Evolutionary conservation across 2,329 filamentous ascomycete genomes (phyloP).

Genomic region (Epichloe sp.): DNA sequence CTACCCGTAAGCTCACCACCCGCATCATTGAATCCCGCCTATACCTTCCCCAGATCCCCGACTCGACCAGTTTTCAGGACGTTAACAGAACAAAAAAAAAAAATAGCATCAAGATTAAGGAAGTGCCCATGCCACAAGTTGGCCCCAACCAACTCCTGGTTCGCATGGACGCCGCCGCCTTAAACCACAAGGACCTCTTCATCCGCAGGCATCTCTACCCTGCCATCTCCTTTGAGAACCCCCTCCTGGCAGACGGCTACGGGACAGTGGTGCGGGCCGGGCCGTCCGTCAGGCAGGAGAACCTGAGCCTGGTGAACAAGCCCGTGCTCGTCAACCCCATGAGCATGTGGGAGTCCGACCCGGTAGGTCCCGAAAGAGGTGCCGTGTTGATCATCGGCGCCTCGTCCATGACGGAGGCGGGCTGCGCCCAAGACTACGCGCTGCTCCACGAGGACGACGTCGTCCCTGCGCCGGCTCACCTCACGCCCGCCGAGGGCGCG

Average conservation of each 20-base stretch:
- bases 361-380: conserved; percentile 58
- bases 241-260: conserved; percentile 71
- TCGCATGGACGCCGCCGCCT: conserved; percentile 61
- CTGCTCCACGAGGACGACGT: conserved; percentile 58
- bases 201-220: conserved; percentile 89
- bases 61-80: background rate
- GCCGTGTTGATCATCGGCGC: conserved; percentile 53
- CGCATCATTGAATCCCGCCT: too few relatives aligned
- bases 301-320: conserved; percentile 42
- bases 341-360: conserved; percentile 60
- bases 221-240: conserved; percentile 62
- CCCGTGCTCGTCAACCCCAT: conserved; percentile 68
- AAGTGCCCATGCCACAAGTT: conserved; percentile 49
- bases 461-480: conserved; percentile 56
- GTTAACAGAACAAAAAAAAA: background rate
- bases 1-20: conserved; percentile 45
- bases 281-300: conserved; percentile 22
- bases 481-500: conserved; percentile 62
- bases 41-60: background rate
- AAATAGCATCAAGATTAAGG: conserved; percentile 43
- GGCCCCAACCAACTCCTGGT: conserved; percentile 59
- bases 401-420: conserved; percentile 45
- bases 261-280: conserved; percentile 60
- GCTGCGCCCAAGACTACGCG: conserved; percentile 64
- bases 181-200: conserved; percentile 94